A percentile compares a stretch with the other conserved stretches of the same genome.
phyloP scores from a whole-genome alignment of 345 rosid genomes.

The Brassica nigra region DNA sequence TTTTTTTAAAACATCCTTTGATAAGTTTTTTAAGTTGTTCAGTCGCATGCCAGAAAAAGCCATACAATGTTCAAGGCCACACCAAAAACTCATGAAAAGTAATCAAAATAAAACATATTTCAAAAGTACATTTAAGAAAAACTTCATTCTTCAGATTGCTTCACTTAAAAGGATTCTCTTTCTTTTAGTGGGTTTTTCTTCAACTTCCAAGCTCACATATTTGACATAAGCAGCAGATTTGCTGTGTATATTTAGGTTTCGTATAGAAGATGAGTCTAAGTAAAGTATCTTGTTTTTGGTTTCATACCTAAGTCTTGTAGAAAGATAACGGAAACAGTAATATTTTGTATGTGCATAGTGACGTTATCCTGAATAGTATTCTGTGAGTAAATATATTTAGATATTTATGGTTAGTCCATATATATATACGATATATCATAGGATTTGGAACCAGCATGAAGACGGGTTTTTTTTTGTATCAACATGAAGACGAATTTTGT shows the following conservation, averaged over 20 bases:
- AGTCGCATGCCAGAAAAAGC: constrained; percentile 41
- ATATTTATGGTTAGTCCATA: constrained; percentile 1
- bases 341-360: background rate
- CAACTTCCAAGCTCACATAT: constrained; percentile 26
- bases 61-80: constrained; percentile 24
- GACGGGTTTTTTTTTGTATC: background rate
- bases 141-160: constrained; percentile 31
- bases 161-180: constrained; percentile 36
- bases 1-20: constrained; percentile 9
- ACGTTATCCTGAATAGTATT: background rate
- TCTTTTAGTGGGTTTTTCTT: constrained; percentile 26
- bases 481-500: background rate
- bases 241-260: constrained; percentile 12
- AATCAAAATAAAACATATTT: constrained; percentile 8
- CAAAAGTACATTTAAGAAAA: constrained; percentile 5
- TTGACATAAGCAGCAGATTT: constrained; percentile 30
- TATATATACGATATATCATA: background rate
- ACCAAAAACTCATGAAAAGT: constrained; percentile 14
- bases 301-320: constrained; percentile 4
- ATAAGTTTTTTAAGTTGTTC: constrained; percentile 22
- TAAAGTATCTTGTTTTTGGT: background rate
- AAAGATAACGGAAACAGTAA: background rate
- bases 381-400: background rate
- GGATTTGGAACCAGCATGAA: background rate
- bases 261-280: constrained; percentile 5